Percentiles rank a stretch among this genome's conserved stretches.
Conservation (phyloP, 2,329 filamentous ascomycete species). For the Xenoacremonium recifei region DNA sequence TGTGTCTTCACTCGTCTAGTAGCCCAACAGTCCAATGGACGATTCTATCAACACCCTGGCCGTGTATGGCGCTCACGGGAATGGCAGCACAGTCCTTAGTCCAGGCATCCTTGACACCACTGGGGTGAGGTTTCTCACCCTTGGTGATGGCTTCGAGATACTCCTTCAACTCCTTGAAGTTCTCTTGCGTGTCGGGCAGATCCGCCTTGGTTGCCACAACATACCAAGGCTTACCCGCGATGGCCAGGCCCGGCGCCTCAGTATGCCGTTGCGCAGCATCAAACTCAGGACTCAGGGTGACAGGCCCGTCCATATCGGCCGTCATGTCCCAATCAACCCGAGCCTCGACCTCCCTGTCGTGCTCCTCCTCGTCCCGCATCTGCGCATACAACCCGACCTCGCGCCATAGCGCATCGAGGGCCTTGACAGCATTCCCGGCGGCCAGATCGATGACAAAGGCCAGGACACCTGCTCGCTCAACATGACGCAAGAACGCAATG, state of each 20-base stretch:
- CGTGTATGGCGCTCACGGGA: slow-evolving; percentile 86
- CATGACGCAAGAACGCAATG: slow-evolving; percentile 87
- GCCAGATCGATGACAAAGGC: slow-evolving; percentile 90
- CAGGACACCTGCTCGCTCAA: slow-evolving; percentile 88
- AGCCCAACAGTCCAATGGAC: slow-evolving; percentile 71
- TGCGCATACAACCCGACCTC: slow-evolving; percentile 87
- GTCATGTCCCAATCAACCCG: slow-evolving; percentile 59
- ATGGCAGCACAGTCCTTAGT: slow-evolving; percentile 65
- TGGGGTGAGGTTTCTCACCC: slow-evolving; percentile 69
- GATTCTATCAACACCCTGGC: slow-evolving; percentile 76
- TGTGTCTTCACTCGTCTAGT: slow-evolving; percentile 46
- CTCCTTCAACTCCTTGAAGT: slow-evolving; percentile 66
- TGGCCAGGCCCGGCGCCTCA: slow-evolving; percentile 54
- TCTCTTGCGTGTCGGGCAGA: slow-evolving; percentile 72
- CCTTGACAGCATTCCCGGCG: slow-evolving; percentile 74
- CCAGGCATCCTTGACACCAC: slow-evolving; percentile 59
- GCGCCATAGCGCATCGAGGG: slow-evolving; percentile 80
- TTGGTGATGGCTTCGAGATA: slow-evolving; percentile 69
- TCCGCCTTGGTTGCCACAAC: slow-evolving; percentile 94
- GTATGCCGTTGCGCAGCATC: slow-evolving; percentile 10
- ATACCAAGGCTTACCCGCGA: slow-evolving; percentile 95
- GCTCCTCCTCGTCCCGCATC: slow-evolving; percentile 71
- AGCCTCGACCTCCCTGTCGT: slow-evolving; percentile 58
- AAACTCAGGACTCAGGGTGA: slow-evolving; percentile 23
- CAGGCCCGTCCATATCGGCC: slow-evolving; percentile 36